These are phyloP conservation scores for Aspergillus kassunensis DNA, from an alignment of 495 filamentous ascomycete genomes.

Conservation along the genomic window DNA sequence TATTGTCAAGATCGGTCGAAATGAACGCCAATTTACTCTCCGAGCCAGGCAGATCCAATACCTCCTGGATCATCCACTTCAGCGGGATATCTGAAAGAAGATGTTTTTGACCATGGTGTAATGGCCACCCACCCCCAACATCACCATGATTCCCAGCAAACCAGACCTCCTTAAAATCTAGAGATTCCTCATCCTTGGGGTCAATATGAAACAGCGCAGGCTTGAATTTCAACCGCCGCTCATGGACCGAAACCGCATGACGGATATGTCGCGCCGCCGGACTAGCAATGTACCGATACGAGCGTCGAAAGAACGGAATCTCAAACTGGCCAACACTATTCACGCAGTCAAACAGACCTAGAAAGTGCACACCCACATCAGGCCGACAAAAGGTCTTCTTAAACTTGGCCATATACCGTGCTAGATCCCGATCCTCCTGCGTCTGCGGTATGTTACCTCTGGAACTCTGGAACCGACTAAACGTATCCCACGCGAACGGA, in stretches of 20 bases:
- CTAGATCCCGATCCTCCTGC: slow-evolving; percentile 19
- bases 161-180: slow-evolving; percentile 72
- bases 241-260: slow-evolving; percentile 66
- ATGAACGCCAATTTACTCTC: slow-evolving; percentile 14
- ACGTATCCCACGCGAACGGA: slow-evolving; percentile 64
- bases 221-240: slow-evolving; percentile 54
- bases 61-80: slow-evolving; percentile 39
- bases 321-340: slow-evolving; percentile 35
- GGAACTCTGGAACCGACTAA: slow-evolving; percentile 11
- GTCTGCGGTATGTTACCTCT: slow-evolving; percentile 6
- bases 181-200: slow-evolving; percentile 45
- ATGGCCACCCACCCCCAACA: slow-evolving; percentile 69
- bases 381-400: slow-evolving; percentile 40
- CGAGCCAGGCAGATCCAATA: slow-evolving; percentile 19
- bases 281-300: slow-evolving; percentile 12
- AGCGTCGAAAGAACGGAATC: slow-evolving; percentile 19
- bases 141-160: slow-evolving; percentile 70
- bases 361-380: slow-evolving; percentile 28
- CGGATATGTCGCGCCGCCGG: slow-evolving; percentile 49
- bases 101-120: slow-evolving; percentile 23
- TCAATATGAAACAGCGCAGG: slow-evolving; percentile 59
- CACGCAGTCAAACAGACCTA: slow-evolving; percentile 45
- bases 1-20: slow-evolving; percentile 3
- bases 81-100: slow-evolving; percentile 35
- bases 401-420: slow-evolving; percentile 34